phyloP scores from a whole-genome alignment of 257 asterid species.

The Coffea canephora region DNA sequence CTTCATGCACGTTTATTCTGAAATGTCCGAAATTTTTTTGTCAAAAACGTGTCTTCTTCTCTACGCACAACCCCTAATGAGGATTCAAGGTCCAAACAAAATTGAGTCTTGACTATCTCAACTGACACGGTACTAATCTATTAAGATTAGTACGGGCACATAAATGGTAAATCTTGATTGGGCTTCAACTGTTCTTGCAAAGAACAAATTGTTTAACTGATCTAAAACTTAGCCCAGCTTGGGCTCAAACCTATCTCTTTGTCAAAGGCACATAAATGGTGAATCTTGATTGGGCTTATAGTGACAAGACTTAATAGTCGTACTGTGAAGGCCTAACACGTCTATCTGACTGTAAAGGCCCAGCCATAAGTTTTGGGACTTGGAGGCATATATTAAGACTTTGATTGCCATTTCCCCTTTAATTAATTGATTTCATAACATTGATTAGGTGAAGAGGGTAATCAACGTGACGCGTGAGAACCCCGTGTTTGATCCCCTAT shows the following conservation, averaged over 20 bases:
- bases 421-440: too few relatives aligned
- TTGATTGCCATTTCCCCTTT: too few relatives aligned
- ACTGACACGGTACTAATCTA: too few relatives aligned
- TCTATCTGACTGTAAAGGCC: too few relatives aligned
- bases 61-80: not conserved
- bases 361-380: too few relatives aligned
- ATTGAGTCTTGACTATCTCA: not conserved
- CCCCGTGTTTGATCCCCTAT: not conserved
- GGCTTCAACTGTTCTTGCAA: not conserved
- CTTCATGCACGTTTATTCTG: not conserved
- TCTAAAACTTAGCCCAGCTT: too few relatives aligned
- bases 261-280: not conserved
- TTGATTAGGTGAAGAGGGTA: too few relatives aligned
- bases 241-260: too few relatives aligned
- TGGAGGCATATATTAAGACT: too few relatives aligned
- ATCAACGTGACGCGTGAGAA: not conserved
- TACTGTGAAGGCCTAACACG: too few relatives aligned
- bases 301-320: too few relatives aligned
- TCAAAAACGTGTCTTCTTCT: not conserved
- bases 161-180: not conserved
- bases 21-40: not conserved
- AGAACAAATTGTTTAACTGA: too few relatives aligned
- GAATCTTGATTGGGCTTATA: not conserved
- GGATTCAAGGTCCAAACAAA: not conserved
- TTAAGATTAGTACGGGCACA: not conserved